Conservation (phyloP, 208 protist species). For the Acanthamoeba royreba region DNA sequence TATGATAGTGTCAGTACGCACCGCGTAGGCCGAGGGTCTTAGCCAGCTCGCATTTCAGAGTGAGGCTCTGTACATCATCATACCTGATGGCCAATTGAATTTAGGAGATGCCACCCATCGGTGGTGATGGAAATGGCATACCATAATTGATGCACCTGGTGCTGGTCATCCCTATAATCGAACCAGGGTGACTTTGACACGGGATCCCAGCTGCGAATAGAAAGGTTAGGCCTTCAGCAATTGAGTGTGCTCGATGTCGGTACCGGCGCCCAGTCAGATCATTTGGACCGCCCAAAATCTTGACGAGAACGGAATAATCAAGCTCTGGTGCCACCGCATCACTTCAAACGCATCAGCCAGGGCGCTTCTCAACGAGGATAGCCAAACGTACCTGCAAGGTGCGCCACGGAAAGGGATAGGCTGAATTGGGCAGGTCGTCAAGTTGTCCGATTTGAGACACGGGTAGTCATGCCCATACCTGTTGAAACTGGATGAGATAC, state of each 20-base stretch:
- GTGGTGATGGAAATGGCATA: background rate
- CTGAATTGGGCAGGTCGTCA: constrained; percentile 35
- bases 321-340: constrained; percentile 22
- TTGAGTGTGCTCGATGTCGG: too few species aligned
- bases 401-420: constrained; percentile 39
- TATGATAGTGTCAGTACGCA: too few species aligned
- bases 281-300: background rate
- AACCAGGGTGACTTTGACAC: background rate
- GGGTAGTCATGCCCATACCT: constrained; percentile 50
- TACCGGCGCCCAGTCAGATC: background rate
- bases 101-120: background rate
- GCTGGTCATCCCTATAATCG: background rate
- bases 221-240: too few species aligned
- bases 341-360: too few species aligned
- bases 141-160: background rate
- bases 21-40: background rate
- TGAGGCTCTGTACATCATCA: constrained; percentile 11
- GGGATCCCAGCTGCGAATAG: background rate
- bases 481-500: background rate
- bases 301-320: background rate
- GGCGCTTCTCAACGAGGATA: too few species aligned
- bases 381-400: constrained; percentile 31
- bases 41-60: constrained; percentile 30
- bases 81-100: too few species aligned
- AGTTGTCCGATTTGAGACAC: background rate